A percentile compares a stretch with the other conserved stretches of the same genome.
phyloP scores from a whole-genome alignment of 371 early-diverging fungal species.

The Apophysomyces trapeziformis region DNA sequence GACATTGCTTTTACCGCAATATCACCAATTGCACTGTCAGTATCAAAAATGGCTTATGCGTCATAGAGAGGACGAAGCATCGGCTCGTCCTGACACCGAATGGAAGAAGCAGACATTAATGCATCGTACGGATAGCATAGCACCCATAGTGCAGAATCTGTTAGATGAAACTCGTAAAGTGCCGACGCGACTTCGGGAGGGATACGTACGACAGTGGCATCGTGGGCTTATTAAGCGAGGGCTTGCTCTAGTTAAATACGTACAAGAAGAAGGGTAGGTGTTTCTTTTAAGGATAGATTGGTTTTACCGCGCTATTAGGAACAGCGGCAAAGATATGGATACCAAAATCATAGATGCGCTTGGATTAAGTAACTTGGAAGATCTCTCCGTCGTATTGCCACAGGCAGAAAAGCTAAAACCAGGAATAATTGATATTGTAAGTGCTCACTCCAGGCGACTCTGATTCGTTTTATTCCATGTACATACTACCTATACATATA shows the following conservation, averaged over 20 bases:
- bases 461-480: not conserved
- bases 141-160: constrained; percentile 59
- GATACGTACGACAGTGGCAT: constrained; percentile 62
- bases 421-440: constrained; percentile 41
- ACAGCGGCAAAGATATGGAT: not conserved
- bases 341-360: constrained; percentile 36
- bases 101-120: constrained; percentile 47
- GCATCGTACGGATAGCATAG: constrained; percentile 44
- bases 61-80: constrained; percentile 35
- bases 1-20: constrained; percentile 54
- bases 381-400: constrained; percentile 56
- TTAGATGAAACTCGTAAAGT: constrained; percentile 50
- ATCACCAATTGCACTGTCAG: constrained; percentile 37
- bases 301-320: not conserved
- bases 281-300: not conserved
- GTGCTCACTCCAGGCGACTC: constrained; percentile 2
- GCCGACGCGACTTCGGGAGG: constrained; percentile 57
- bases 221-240: constrained; percentile 49
- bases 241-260: constrained; percentile 54
- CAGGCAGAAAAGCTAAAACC: constrained; percentile 61
- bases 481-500: no score
- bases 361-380: constrained; percentile 33
- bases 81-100: constrained; percentile 15
- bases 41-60: constrained; percentile 29
- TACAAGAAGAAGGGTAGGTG: constrained; percentile 56